phyloP scores from a whole-genome alignment of 352 stramenopile species.

The Phytophthora capsici region DNA sequence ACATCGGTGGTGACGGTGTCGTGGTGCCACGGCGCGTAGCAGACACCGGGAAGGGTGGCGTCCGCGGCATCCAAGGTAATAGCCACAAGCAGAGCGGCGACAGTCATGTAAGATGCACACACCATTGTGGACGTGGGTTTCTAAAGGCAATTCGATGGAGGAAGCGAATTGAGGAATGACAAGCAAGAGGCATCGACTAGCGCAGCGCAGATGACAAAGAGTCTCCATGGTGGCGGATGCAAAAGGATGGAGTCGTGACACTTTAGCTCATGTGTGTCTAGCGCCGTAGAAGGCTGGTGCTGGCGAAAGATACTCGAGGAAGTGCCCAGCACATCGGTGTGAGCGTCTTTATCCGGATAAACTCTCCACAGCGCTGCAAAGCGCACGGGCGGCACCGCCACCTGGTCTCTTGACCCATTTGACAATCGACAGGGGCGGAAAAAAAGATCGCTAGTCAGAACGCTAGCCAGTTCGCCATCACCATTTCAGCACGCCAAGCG shows the following conservation, averaged over 20 bases:
- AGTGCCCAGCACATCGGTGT: conserved; percentile 38
- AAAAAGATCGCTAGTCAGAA: conserved; percentile 17
- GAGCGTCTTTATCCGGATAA: conserved; percentile 8
- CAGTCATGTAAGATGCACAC: conserved; percentile 27
- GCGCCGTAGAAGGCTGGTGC: conserved; percentile 16
- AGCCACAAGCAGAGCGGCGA: conserved; percentile 17
- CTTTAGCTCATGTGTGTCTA: conserved; percentile 2
- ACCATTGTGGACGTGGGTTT: conserved; percentile 24
- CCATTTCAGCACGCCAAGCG: not conserved
- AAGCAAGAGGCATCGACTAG: conserved; percentile 14
- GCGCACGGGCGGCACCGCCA: conserved; percentile 22
- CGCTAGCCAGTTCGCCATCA: conserved; percentile 37
- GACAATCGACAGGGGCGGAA: conserved; percentile 18
- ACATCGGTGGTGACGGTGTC: conserved; percentile 41
- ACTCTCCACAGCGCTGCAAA: conserved; percentile 7
- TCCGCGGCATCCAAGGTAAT: conserved; percentile 10
- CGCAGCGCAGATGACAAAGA: conserved; percentile 13
- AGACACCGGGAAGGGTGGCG: conserved; percentile 42
- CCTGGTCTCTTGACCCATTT: conserved; percentile 13
- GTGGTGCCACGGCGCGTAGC: conserved; percentile 77
- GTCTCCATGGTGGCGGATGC: conserved; percentile 7
- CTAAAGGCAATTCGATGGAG: conserved; percentile 17
- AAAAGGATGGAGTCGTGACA: conserved; percentile 21
- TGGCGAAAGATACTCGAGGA: conserved; percentile 32
- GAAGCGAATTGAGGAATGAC: conserved; percentile 35